Evolutionary conservation across 139 green algal genomes (phyloP).

Genomic region (Tetraselmis striata): DNA sequence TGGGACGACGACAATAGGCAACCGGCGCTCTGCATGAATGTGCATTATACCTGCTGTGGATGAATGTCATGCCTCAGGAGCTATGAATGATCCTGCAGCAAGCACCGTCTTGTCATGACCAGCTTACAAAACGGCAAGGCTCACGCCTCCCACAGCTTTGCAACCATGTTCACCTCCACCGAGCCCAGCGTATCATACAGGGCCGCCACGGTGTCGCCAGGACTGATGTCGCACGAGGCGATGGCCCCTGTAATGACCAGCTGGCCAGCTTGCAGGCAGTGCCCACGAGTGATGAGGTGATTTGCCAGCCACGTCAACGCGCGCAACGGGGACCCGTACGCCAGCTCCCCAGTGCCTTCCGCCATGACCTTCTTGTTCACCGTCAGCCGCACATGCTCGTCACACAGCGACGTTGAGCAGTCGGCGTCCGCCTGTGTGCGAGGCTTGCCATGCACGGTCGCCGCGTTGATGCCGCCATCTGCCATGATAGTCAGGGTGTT

Average conservation of each 20-base stretch:
- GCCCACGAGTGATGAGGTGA: background rate
- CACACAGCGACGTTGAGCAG: background rate
- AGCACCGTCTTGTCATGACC: no score
- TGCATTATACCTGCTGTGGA: no score
- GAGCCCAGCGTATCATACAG: background rate
- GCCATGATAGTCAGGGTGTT: background rate
- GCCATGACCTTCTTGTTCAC: background rate
- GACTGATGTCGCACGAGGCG: background rate
- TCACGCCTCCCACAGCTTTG: background rate
- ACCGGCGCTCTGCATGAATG: no score
- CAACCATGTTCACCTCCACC: background rate
- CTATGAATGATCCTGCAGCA: no score
- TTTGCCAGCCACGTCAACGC: background rate
- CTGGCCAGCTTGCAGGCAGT: background rate
- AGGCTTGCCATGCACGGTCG: background rate
- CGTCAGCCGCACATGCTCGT: background rate
- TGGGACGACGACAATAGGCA: no score
- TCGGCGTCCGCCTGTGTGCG: background rate
- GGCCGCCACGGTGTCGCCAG: background rate
- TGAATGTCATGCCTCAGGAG: no score
- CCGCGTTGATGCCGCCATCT: background rate
- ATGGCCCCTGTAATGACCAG: background rate
- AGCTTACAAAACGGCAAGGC: no score
- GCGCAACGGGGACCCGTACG: background rate
- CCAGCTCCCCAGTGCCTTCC: background rate